Evolutionary conservation across 306 rosid species (phyloP), one percentile per base, ranked within the genome.

Genomic region (Cicer bijugum): DNA sequence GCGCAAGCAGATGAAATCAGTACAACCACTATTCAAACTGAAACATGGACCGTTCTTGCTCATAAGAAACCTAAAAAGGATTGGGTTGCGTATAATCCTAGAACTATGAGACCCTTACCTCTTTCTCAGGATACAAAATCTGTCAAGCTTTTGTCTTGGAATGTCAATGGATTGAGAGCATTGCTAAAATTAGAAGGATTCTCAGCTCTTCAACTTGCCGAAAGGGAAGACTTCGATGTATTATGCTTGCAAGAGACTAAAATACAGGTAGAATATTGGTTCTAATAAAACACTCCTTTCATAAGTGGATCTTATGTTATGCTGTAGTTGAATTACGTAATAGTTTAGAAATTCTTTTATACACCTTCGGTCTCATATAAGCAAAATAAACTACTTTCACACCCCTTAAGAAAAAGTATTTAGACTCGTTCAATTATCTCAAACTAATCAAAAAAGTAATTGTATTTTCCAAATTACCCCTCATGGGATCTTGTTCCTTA

Each of bases 221-320:
- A 84, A 83, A 86, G 95, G 82, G 98, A 94, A 84, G 92, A 88
- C 78, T 89, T 91, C 61, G 98, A 94, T 74, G 75, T 94, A 12
- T 67, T 94, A 77, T 94, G 98, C 84, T 86, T 91, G 89, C 98
- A 94, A 74, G 97, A 94, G 82, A 94, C 98, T 82, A 94, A 94
- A 87, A 76, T 91, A 72, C 97, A 93, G 98, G 98, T 85, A 82
- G 40, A 78, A 33, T 70, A 58, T 79, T 45, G 75, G 52, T 69
- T 47, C 61, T 8, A 45, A 4, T 28, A 28, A 28, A 28, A 28
- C 35, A 28, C 35, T 28, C 35, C 35, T 4, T 28, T 28, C 35
- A 28, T 28, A 28, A 28, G 35, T 28, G 35, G 5, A 28, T 28
- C 35, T 28, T 9, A 69, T 82, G 40, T 37, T 14, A 20, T 40